Percentiles rank a stretch among this genome's conserved stretches.
Evolutionary conservation across 2,329 filamentous ascomycete species (phyloP).

Genomic region (Torrubiellomyces zombiae): DNA sequence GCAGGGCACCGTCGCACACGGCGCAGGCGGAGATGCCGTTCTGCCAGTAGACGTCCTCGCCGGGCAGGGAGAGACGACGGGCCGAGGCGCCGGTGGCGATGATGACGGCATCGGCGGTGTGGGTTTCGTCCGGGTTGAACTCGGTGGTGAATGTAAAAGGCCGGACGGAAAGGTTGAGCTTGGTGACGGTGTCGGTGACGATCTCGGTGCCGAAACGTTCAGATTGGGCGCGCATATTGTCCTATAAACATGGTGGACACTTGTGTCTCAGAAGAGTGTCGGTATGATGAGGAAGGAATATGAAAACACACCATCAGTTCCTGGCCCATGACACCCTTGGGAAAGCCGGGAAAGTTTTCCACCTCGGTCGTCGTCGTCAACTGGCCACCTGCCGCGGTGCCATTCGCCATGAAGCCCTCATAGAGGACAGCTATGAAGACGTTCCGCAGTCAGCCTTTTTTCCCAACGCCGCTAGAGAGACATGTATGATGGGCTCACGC

Average conservation of each 20-base stretch:
- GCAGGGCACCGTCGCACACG: slow-evolving; percentile 91
- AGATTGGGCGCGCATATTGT: slow-evolving; percentile 84
- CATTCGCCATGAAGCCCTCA: slow-evolving; percentile 95
- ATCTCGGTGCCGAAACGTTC: slow-evolving; percentile 85
- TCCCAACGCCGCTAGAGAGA: too few relatives aligned
- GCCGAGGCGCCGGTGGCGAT: slow-evolving; percentile 92
- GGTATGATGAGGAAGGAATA: not conserved
- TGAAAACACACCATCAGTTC: slow-evolving; percentile 56
- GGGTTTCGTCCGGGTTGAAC: slow-evolving; percentile 63
- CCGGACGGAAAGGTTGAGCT: slow-evolving; percentile 64
- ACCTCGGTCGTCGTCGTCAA: slow-evolving; percentile 96
- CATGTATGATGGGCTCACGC: slow-evolving; percentile 45
- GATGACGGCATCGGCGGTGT: slow-evolving; percentile 85
- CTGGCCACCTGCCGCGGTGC: slow-evolving; percentile 89
- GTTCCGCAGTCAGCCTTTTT: slow-evolving; percentile 5
- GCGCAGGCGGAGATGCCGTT: slow-evolving; percentile 92
- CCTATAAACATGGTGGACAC: slow-evolving; percentile 28
- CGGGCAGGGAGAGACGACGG: slow-evolving; percentile 61
- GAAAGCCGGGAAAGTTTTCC: slow-evolving; percentile 96
- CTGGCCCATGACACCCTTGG: slow-evolving; percentile 68
- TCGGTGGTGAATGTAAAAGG: slow-evolving; percentile 94
- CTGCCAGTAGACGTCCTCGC: slow-evolving; percentile 95
- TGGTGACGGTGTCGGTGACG: slow-evolving; percentile 80
- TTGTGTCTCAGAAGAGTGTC: not conserved
- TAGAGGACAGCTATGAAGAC: slow-evolving; percentile 57